phyloP scores from a whole-genome alignment of 441 rosid genomes.

The Gossypium lobatum region DNA sequence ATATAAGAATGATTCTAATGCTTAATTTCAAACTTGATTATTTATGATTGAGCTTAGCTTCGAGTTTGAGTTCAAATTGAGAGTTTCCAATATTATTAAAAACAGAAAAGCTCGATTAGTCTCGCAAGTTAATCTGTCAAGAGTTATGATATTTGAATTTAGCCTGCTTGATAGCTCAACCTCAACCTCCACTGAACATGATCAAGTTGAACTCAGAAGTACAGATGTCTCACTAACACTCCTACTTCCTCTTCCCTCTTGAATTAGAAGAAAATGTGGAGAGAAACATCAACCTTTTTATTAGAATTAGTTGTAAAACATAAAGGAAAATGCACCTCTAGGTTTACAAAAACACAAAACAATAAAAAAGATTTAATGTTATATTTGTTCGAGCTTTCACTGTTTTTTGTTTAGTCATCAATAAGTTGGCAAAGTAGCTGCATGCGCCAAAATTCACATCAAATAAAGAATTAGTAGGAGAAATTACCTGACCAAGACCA shows the following conservation, averaged over 20 bases:
- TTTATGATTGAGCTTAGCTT: background rate
- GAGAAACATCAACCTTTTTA: background rate
- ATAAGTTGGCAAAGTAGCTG: background rate
- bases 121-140: background rate
- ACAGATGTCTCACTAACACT: background rate
- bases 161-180: background rate
- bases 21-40: background rate
- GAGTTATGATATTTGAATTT: background rate
- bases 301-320: background rate
- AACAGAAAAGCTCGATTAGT: too few species aligned
- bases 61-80: background rate
- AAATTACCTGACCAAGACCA: conserved; percentile 91
- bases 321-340: background rate
- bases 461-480: background rate
- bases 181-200: background rate
- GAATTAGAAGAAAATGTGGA: background rate
- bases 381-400: background rate
- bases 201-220: background rate
- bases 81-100: background rate
- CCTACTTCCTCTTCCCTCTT: background rate
- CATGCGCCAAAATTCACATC: background rate
- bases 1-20: background rate
- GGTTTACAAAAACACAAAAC: background rate
- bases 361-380: background rate
- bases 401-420: background rate